Evolutionary conservation across 495 filamentous ascomycete genomes (phyloP), one percentile per base, ranked within the genome.

Genomic region (Aspergillus kassunensis): DNA sequence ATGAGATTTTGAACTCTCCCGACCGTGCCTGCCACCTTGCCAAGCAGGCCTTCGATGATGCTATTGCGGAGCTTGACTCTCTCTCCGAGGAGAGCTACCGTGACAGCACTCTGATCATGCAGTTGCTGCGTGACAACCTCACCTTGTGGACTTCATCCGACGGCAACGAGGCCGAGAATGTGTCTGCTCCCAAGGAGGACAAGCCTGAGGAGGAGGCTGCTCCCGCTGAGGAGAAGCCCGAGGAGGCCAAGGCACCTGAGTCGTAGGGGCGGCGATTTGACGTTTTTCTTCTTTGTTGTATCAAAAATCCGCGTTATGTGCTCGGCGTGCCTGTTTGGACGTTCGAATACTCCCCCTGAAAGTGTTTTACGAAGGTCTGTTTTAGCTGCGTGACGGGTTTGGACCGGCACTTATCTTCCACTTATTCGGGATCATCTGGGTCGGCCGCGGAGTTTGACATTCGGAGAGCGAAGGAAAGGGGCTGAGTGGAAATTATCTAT

Each of bases 21-120:
- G 93, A 98, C 68, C 92, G 91, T 70, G 93, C 93, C 65, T 98
- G 93, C 82, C 93, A 98, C 72, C 83, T 98, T 49, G 93, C 93
- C 69, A 98, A 98, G 86, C 91, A 96, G 78, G 92, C 95, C 24
- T 98, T 98, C 65, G 93, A 98, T 71, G 93, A 98, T 70, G 93
- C 93, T 56, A 98, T 98, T 71, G 93, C 93, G 55, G 93, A 98
- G 83, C 90, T 98, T 60, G 93, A 98, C 79, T 96, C 92, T 16
- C 80, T 98, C 53, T 96, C 91, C 52, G 93, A 98, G 80, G 93
- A 98, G 74, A 96, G 91, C 60, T 98, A 98, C 85, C 91, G 95
- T 63, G 93, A 98, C 76, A 97, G 92, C 84, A 99, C 93, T 41
- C 86, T 99, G 61, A 99, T 99, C 80, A 99, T 99, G 93, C 93